Conservation (phyloP, 1,284 basidiomycete genomes). For the Ganoderma boninense region DNA sequence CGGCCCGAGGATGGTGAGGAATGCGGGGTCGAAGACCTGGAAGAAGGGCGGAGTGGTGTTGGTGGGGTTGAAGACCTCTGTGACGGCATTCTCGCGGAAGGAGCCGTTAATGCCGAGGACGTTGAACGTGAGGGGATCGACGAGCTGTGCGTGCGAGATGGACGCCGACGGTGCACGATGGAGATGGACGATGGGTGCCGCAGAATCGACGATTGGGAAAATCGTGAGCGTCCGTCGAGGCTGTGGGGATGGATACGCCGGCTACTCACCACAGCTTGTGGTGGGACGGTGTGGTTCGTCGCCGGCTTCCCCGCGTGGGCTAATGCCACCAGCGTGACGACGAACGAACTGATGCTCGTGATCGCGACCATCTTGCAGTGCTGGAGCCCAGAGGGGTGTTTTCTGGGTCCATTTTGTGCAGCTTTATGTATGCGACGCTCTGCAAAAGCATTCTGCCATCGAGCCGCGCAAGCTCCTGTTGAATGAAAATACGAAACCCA, state of each 20-base stretch:
- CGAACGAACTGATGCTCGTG: constrained; percentile 10
- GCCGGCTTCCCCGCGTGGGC: constrained; percentile 18
- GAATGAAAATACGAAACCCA: constrained; percentile 18
- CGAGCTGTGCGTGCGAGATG: constrained; percentile 33
- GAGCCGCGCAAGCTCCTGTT: neutral
- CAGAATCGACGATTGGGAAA: neutral
- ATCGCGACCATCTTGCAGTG: constrained; percentile 24
- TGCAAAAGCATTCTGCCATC: constrained; percentile 18
- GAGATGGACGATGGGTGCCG: neutral
- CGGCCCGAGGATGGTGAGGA: constrained; percentile 66
- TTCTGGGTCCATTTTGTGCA: neutral
- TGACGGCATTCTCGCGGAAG: constrained; percentile 41
- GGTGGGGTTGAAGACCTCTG: constrained; percentile 49
- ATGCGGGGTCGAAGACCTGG: constrained; percentile 71
- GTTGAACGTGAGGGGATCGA: constrained; percentile 41
- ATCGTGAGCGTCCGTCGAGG: neutral
- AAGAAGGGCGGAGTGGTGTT: constrained; percentile 65
- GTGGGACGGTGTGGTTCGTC: constrained; percentile 24
- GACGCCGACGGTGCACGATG: neutral
- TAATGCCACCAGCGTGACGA: constrained; percentile 22
- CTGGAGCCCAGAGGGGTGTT: constrained; percentile 3
- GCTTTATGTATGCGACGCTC: constrained; percentile 19
- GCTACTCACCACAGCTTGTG: constrained; percentile 36
- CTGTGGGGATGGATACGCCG: no score
- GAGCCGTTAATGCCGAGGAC: constrained; percentile 42